Evolutionary conservation across 176 grass and related monocot genomes (phyloP), one percentile per base, ranked within the genome.

Genomic region (Pontederia paniculata): DNA sequence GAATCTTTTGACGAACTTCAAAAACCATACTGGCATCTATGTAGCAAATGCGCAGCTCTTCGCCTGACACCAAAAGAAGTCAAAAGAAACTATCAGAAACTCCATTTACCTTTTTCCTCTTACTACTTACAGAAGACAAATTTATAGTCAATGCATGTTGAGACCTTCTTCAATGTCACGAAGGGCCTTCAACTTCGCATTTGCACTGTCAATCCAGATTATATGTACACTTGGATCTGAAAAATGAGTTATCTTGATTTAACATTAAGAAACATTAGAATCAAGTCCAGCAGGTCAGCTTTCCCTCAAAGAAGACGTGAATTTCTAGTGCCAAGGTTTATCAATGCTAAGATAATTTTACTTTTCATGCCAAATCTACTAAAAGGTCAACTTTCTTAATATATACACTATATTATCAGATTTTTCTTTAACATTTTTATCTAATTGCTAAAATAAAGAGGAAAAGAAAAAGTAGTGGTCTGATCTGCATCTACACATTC

Each of bases 191-290:
- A 97, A 43, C 69, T 84, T 97, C 11, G 72, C 80, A 1, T 84
- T 66, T 50, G 69, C 66, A 21, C 70, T 90, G 9, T 90, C 80
- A 60, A 88, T 28, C 93, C 80, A 84, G 74, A 97, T 67, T 62
- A 84, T 90, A 56, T 84, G 83, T 54, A 74, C 73, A 97, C 88
- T 97, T 17, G 93, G 93, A 79, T 97, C 86, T 97, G 67, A 25
- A 68, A 74, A 50, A 50, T 54, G 20, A 70, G 42, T 42, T 23
- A 13, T 21, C 8, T 14, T 56, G 54, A 37, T 5, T 37, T 37
- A 37, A 48, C 63, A 60, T 11, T 47, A 45, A 64, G 8, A 13
- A 71, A 17, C 45, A 50, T 59, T 58, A 9, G 16, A n/a, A n/a
- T n/a, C n/a, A n/a, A n/a, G n/a, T n/a, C n/a, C n/a, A n/a, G n/a